Evolutionary conservation across 371 early-diverging fungal species (phyloP).

Genomic region (Nematocida ausubeli): DNA sequence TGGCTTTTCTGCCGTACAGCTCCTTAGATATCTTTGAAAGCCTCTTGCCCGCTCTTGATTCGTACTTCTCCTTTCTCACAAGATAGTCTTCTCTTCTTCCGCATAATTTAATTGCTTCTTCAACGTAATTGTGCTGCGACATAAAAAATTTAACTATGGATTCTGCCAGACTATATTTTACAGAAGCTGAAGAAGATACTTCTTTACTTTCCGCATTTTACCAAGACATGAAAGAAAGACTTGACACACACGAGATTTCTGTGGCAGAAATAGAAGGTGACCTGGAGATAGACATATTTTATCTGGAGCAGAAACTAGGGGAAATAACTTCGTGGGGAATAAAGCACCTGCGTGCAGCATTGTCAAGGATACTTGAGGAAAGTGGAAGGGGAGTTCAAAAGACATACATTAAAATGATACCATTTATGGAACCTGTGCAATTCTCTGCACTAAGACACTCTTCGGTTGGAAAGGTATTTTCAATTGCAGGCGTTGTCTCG

Average conservation of each 20-base stretch:
- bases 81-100: slow-evolving; percentile 91
- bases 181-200: slow-evolving; percentile 3
- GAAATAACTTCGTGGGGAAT: slow-evolving; percentile 14
- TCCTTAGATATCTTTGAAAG: slow-evolving; percentile 82
- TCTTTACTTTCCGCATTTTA: slow-evolving; percentile 24
- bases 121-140: slow-evolving; percentile 99
- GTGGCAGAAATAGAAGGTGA: slow-evolving; percentile 38
- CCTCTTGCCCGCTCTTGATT: slow-evolving; percentile 85
- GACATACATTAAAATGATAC: slow-evolving; percentile 9
- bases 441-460: slow-evolving; percentile 22
- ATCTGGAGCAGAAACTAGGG: slow-evolving; percentile 11
- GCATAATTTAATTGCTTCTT: slow-evolving; percentile 90
- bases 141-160: slow-evolving; percentile 56
- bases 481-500: slow-evolving; percentile 59
- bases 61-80: slow-evolving; percentile 86
- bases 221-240: background rate
- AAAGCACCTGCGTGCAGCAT: slow-evolving; percentile 32
- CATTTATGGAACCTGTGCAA: slow-evolving; percentile 16
- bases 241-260: background rate
- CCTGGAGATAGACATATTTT: slow-evolving; percentile 5
- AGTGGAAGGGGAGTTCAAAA: background rate
- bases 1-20: slow-evolving; percentile 94
- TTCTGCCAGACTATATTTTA: slow-evolving; percentile 24
- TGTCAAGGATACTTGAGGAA: slow-evolving; percentile 13
- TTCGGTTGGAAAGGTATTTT: slow-evolving; percentile 49